Percentiles rank a stretch among this genome's conserved stretches.
These are phyloP conservation scores for Penicillium capsulatum DNA, from an alignment of 2,329 filamentous ascomycete genomes.

Conservation along the genomic window DNA sequence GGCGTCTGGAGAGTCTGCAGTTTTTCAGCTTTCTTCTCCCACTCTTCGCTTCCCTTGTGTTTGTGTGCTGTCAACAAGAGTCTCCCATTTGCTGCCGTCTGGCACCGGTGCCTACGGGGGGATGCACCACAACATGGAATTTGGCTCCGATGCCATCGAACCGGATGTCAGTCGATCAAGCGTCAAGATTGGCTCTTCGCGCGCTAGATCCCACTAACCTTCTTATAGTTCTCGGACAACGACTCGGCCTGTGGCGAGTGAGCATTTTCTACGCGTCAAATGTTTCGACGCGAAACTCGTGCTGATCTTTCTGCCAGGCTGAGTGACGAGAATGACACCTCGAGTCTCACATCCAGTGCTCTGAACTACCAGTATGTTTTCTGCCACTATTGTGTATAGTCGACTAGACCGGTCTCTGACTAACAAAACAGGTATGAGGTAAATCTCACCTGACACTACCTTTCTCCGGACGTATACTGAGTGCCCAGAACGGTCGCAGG, in stretches of 20 bases:
- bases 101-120: not conserved
- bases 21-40: slow-evolving; percentile 5
- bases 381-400: too few species aligned
- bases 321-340: slow-evolving; percentile 28
- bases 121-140: slow-evolving; percentile 10
- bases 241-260: slow-evolving; percentile 30
- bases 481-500: slow-evolving; percentile 32
- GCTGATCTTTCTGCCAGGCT: slow-evolving; percentile 16
- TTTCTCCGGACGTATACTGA: too few species aligned
- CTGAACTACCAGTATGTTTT: slow-evolving; percentile 32
- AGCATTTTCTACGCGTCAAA: slow-evolving; percentile 9
- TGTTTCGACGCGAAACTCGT: not conserved
- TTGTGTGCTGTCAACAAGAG: not conserved
- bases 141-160: slow-evolving; percentile 19
- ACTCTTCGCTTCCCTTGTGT: not conserved
- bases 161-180: slow-evolving; percentile 22
- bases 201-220: not conserved
- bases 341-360: slow-evolving; percentile 30
- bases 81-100: not conserved
- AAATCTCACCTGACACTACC: too few species aligned
- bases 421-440: slow-evolving; percentile 37
- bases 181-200: too few species aligned
- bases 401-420: too few species aligned
- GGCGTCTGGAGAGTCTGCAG: slow-evolving; percentile 2
- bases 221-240: slow-evolving; percentile 20